Evolutionary conservation across 352 stramenopile species (phyloP), one percentile per base, ranked within the genome.

Genomic region (Globisporangium spiculum): DNA sequence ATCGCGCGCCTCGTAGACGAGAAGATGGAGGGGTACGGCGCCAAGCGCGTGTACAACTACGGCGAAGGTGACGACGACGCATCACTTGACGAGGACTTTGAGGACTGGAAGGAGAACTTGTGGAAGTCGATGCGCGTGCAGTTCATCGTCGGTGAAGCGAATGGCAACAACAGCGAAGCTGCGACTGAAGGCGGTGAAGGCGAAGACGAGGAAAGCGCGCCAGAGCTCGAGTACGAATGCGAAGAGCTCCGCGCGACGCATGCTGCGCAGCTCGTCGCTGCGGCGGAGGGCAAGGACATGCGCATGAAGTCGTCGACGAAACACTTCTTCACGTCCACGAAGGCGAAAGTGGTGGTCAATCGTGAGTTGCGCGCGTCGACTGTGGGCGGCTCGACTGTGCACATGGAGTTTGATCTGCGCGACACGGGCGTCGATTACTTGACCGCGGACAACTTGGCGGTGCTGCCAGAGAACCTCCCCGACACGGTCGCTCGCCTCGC

Each of bases 61-160:
- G 97, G 97, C 50, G 83, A 99, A 68, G 98, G 98, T 18, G 97
- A 99, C 73, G 98, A 99, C 73, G 95, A 99, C 75, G 86, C 92
- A 54, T 90, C 94, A 70, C 76, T 99, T 48, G 96, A 99, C 63
- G 84, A 93, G 24, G 88, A 96, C 60, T 92, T 97, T 71, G 89
- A 98, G 75, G 95, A 96, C 27, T 98, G 99, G 84, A 99, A 99
- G 74, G 96, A 98, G 71, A 81, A 75, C 2, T 59, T 94, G 27
- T 99, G 97, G 97, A 85, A 82, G 57, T 72, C 74, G 27, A 65
- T 94, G 57, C 76, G 83, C 52, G 80, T 78, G 66, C 81, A 89
- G 68, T 91, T 92, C 65, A 69, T 91, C n/a, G 24, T 74, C 4
- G 75, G 68, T 0, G 71, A 55, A 0, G 70, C 79, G 0, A 68